Evolutionary conservation across 2,329 filamentous ascomycete genomes (phyloP), one percentile per base, ranked within the genome.

Genomic region (Pseudocercospora musae): DNA sequence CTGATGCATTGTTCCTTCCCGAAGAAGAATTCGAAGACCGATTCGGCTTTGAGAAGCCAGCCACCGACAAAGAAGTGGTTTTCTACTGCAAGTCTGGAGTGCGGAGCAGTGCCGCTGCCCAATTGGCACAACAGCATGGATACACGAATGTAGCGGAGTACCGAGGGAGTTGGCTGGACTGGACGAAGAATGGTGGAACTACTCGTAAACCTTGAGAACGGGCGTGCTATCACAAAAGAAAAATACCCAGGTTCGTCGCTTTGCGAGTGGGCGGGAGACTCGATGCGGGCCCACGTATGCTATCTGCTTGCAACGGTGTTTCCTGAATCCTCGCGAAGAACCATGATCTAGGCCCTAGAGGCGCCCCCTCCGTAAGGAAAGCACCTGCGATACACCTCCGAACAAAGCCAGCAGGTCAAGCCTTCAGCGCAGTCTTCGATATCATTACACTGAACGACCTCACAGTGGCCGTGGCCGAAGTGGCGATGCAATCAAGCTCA

Each of bases 21-120:
- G 81, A 83, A 0, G 89, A 91, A 11, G 92, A 96, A 66, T 98
- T 98, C 73, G 85, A 90, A 73, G 90, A 92, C 63, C 80, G 88
- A 15, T 93, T 92, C 76, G 93, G 92, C 3, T 96, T 90, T 72
- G 78, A 82, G 62, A 89, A 91, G 64, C 93, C 89, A 0, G 70
- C 71, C 2, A 80, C 79, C 63, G 81, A 85, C 49, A 71, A 75
- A 54, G 76, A 80, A 63, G 70, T 96, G 13, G 83, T 98, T 3
- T 95, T 98, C 72, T 98, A 96, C 77, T 99, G 95, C 79, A 96
- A 92, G 79, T 88, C 93, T 0, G 95, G 95, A 1, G 91, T 98
- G 66, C 83, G 95, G 73, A 92, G 91, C 69, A 81, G 83, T 50
- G 85, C 90, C 0, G 93, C 93, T 6, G 92, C 92, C 6, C 82